Evolutionary conservation across 202 grass and related monocot species (phyloP).

Genomic region (Carex arenaria): DNA sequence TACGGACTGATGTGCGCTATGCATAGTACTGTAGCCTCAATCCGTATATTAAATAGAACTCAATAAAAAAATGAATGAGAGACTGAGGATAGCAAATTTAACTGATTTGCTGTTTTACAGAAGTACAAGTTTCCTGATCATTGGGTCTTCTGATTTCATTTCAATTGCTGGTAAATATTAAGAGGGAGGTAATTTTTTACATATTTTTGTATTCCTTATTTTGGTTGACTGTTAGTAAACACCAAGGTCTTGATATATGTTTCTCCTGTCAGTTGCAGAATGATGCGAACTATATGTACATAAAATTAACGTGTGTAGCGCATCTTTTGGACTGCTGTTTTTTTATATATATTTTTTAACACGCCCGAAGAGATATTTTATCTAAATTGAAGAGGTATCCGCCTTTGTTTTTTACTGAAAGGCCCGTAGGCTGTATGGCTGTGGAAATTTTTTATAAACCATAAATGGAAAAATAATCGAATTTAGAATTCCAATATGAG

Average conservation of each 20-base stretch:
- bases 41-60: not conserved
- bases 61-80: not conserved
- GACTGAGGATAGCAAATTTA: not conserved
- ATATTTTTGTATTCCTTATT: not conserved
- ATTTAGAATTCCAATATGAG: no score
- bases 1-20: no score
- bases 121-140: slow-evolving; percentile 7
- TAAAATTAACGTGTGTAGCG: not conserved
- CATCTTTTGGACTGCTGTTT: not conserved
- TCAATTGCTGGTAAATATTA: not conserved
- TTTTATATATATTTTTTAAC: not conserved
- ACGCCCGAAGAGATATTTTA: not conserved
- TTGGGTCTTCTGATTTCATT: slow-evolving; percentile 5
- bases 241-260: not conserved
- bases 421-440: no score
- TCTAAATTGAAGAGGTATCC: not conserved
- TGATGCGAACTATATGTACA: not conserved
- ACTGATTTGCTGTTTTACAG: slow-evolving; percentile 14
- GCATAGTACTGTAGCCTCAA: no score
- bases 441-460: no score
- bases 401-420: not conserved
- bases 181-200: not conserved
- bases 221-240: not conserved
- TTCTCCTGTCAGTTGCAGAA: not conserved
- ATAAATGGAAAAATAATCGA: no score